A percentile compares a stretch with the other conserved stretches of the same genome.
Conservation (phyloP, 2,329 filamentous ascomycete species). For the Aspergillus jensenii region DNA sequence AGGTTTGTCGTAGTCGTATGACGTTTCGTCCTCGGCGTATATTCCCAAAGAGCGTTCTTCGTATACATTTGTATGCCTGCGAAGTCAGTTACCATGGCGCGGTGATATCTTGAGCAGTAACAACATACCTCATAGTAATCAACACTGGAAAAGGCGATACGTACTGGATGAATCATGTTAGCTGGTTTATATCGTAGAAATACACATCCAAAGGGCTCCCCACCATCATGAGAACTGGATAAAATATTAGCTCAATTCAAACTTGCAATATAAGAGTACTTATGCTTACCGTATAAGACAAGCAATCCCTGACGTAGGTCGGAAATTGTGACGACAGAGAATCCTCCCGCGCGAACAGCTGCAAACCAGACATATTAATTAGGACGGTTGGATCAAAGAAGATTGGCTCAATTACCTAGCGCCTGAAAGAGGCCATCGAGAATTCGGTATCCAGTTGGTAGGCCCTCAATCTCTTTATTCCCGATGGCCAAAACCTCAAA, state of each 20-base stretch:
- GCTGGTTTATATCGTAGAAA: background rate
- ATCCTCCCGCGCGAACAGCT: constrained; percentile 62
- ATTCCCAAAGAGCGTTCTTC: constrained; percentile 65
- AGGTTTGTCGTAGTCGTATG: constrained; percentile 19
- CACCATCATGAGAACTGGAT: constrained; percentile 39
- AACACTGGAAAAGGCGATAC: constrained; percentile 38
- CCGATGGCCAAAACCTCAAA: constrained; percentile 67
- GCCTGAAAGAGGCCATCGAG: constrained; percentile 65
- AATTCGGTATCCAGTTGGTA: constrained; percentile 55
- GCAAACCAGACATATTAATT: background rate
- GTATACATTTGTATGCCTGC: constrained; percentile 68
- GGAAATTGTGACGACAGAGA: constrained; percentile 64
- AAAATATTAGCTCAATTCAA: constrained; percentile 12
- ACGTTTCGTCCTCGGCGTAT: constrained; percentile 33
- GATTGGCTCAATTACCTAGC: constrained; percentile 44
- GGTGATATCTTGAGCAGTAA: background rate
- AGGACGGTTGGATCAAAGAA: background rate
- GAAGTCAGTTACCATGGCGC: background rate
- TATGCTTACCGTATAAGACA: constrained; percentile 31
- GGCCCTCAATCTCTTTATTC: constrained; percentile 54
- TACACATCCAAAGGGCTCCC: background rate
- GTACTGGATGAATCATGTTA: constrained; percentile 27
- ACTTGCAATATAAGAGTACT: background rate
- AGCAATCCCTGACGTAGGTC: constrained; percentile 47
- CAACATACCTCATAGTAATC: constrained; percentile 32